phyloP scores from a whole-genome alignment of 116 monocot species.

The Thalassia testudinum region DNA sequence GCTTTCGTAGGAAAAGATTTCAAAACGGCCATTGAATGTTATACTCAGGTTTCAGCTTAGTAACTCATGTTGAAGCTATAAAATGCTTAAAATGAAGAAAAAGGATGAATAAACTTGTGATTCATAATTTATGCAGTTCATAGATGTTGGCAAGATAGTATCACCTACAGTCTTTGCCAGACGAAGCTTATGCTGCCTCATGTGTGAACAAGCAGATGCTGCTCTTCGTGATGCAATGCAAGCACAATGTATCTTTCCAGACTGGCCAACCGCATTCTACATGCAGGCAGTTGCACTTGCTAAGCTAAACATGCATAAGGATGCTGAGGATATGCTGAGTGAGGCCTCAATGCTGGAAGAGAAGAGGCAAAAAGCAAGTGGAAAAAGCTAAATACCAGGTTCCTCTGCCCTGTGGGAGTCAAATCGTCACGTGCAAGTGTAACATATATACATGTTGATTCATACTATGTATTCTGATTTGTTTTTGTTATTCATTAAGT shows the following conservation, averaged over 20 bases:
- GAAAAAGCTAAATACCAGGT: too few relatives aligned
- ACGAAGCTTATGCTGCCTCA: slow-evolving; percentile 59
- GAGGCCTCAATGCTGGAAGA: slow-evolving; percentile 68
- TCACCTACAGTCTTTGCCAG: slow-evolving; percentile 79
- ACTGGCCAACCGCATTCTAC: slow-evolving; percentile 87
- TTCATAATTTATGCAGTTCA: slow-evolving; percentile 30
- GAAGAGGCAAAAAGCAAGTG: slow-evolving; percentile 37
- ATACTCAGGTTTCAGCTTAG: slow-evolving; percentile 49
- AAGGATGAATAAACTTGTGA: neutral
- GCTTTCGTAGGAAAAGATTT: slow-evolving; percentile 87
- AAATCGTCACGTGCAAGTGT: too few relatives aligned
- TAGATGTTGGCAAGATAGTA: slow-evolving; percentile 65
- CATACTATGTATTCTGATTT: neutral
- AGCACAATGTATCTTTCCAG: slow-evolving; percentile 60
- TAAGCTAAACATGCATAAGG: slow-evolving; percentile 65
- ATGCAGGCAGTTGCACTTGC: slow-evolving; percentile 77
- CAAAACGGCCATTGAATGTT: slow-evolving; percentile 79
- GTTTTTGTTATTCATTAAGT: neutral
- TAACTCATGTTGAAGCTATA: neutral
- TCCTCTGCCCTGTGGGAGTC: too few relatives aligned
- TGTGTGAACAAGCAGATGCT: slow-evolving; percentile 63
- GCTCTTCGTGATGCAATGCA: slow-evolving; percentile 85
- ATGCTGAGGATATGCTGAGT: slow-evolving; percentile 64
- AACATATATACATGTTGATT: too few relatives aligned
- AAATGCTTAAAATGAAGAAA: neutral